A percentile compares a stretch with the other conserved stretches of the same genome.
These are phyloP conservation scores for Didymella pomorum DNA, from an alignment of 2,329 filamentous ascomycete genomes.

Conservation along the genomic window DNA sequence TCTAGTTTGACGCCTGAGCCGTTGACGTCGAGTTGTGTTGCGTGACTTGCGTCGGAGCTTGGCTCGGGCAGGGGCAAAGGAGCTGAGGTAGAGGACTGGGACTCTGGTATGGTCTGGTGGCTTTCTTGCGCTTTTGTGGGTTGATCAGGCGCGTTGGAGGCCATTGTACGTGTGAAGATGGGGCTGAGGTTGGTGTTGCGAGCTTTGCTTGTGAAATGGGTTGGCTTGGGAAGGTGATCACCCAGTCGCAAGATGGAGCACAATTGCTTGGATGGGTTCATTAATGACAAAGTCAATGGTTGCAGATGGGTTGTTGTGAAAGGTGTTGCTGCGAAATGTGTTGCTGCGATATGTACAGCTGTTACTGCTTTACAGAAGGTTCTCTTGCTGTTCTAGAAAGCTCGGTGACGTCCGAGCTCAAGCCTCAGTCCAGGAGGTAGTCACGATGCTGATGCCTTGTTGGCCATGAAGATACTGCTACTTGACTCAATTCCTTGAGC, in stretches of 20 bases:
- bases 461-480: not conserved
- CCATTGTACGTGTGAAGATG: conserved; percentile 9
- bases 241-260: not conserved
- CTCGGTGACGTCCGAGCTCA: conserved; percentile 15
- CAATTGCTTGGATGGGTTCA: conserved; percentile 7
- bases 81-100: not conserved
- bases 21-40: conserved; percentile 43
- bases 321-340: not conserved
- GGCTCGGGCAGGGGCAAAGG: conserved; percentile 16
- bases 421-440: not conserved
- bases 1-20: conserved; percentile 65
- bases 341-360: conserved; percentile 2
- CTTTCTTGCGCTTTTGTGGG: not conserved
- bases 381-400: conserved; percentile 21
- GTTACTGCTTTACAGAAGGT: conserved; percentile 4
- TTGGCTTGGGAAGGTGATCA: not conserved
- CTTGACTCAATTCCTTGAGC: no score
- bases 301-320: not conserved
- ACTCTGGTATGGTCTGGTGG: not conserved
- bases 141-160: conserved; percentile 1
- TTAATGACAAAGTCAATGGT: not conserved
- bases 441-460: not conserved
- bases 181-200: not conserved
- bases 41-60: conserved; percentile 19
- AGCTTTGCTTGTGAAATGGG: not conserved